phyloP scores from a whole-genome alignment of 2,329 filamentous ascomycete genomes.

The Cladorrhinum sp. region DNA sequence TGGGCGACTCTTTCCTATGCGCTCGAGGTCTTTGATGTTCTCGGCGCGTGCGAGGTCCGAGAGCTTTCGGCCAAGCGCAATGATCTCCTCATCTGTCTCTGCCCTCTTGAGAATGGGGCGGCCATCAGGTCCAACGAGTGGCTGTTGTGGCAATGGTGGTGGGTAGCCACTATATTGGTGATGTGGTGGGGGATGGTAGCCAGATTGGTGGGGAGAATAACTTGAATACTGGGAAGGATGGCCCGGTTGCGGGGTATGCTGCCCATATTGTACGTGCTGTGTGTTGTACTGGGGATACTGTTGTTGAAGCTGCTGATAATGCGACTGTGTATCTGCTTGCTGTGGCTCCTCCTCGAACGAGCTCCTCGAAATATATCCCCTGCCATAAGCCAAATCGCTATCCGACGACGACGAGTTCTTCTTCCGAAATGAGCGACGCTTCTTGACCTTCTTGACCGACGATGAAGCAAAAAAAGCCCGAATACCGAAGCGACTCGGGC shows the following conservation, averaged over 20 bases:
- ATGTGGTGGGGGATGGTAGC: not conserved
- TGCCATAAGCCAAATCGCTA: constrained; percentile 55
- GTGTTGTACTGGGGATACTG: constrained; percentile 9
- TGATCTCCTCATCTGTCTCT: constrained; percentile 56
- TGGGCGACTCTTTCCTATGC: constrained; percentile 38
- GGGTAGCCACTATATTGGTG: constrained; percentile 7
- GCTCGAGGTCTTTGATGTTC: constrained; percentile 48
- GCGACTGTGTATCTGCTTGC: constrained; percentile 13
- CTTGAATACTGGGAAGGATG: not conserved
- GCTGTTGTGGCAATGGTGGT: constrained; percentile 7
- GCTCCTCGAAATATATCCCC: constrained; percentile 39
- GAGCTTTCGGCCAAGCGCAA: constrained; percentile 53
- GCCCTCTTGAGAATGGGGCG: constrained; percentile 31
- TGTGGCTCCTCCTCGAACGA: constrained; percentile 17
- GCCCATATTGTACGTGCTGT: not conserved
- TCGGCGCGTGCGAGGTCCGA: constrained; percentile 51
- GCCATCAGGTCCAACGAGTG: constrained; percentile 26
- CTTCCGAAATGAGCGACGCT: constrained; percentile 46
- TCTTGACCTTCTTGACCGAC: constrained; percentile 31
- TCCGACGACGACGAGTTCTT: constrained; percentile 56
- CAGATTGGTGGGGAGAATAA: not conserved
- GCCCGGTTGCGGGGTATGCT: not conserved
- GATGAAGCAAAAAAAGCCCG: constrained; percentile 34
- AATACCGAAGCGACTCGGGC: constrained; percentile 31
- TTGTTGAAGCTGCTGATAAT: constrained; percentile 10